Percentiles rank a stretch among this genome's conserved stretches.
Evolutionary conservation across 352 stramenopile genomes (phyloP).

Genomic region (Phytophthora macrochlamydospora): DNA sequence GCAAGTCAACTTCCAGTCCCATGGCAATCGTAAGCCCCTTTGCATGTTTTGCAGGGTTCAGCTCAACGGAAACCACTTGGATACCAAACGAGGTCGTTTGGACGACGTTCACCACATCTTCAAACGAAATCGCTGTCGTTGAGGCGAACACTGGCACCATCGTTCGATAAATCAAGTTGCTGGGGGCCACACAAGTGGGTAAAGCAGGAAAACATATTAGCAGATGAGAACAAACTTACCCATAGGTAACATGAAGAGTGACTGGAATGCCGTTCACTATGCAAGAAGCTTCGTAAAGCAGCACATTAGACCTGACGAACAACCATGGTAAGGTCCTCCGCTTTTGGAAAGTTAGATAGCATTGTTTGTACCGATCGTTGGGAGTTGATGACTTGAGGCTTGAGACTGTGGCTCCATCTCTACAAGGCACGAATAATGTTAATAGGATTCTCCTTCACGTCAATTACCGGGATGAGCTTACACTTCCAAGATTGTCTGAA

Average conservation of each 20-base stretch:
- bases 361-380: slow-evolving; percentile 36
- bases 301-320: slow-evolving; percentile 55
- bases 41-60: slow-evolving; percentile 43
- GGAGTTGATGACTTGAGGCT: slow-evolving; percentile 39
- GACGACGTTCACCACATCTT: slow-evolving; percentile 53
- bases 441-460: neutral
- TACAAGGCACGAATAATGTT: slow-evolving; percentile 18
- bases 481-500: slow-evolving; percentile 66
- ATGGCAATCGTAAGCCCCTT: slow-evolving; percentile 77
- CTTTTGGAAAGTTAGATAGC: neutral
- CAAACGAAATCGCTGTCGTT: slow-evolving; percentile 67
- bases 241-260: slow-evolving; percentile 78
- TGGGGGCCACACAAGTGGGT: slow-evolving; percentile 7
- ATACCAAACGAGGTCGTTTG: slow-evolving; percentile 74
- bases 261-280: slow-evolving; percentile 75
- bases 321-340: neutral
- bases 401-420: slow-evolving; percentile 50
- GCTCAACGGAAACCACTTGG: slow-evolving; percentile 58
- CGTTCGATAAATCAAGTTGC: slow-evolving; percentile 71
- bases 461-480: slow-evolving; percentile 36
- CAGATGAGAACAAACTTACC: slow-evolving; percentile 36
- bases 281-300: slow-evolving; percentile 82
- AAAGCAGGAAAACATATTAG: no score
- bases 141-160: slow-evolving; percentile 79
- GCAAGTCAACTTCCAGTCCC: slow-evolving; percentile 75